Percentiles rank a stretch among this genome's conserved stretches.
These are phyloP conservation scores for Oenanthe javanica DNA, from an alignment of 140 eudicot genomes.

Conservation along the genomic window DNA sequence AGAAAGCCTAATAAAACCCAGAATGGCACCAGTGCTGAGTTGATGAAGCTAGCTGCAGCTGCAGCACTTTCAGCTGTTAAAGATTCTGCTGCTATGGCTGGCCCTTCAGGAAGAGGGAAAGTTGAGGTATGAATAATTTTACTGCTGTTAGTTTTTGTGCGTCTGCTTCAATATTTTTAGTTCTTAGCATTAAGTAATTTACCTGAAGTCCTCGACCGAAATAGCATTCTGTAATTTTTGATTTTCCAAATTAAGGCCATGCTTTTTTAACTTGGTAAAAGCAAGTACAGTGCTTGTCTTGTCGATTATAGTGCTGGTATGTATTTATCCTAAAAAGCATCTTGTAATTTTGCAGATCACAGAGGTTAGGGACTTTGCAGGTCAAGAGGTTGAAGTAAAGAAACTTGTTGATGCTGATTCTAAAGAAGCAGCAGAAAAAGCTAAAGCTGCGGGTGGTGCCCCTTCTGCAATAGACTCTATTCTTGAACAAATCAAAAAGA, in stretches of 20 bases:
- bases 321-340: background rate
- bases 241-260: background rate
- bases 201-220: background rate
- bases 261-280: background rate
- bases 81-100: conserved; percentile 58
- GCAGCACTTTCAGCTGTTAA: conserved; percentile 93
- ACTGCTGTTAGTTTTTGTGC: background rate
- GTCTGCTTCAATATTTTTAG: background rate
- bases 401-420: conserved; percentile 67
- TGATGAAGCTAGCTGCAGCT: conserved; percentile 82
- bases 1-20: conserved; percentile 24
- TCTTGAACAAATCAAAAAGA: conserved; percentile 91
- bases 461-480: conserved; percentile 84
- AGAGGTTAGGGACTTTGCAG: conserved; percentile 91
- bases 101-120: conserved; percentile 61
- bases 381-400: conserved; percentile 75
- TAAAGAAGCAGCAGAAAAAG: conserved; percentile 62
- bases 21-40: conserved; percentile 47
- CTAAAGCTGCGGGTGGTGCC: conserved; percentile 38
- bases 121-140: conserved; percentile 46
- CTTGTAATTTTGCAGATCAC: conserved; percentile 34
- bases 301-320: background rate
- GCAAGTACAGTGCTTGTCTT: background rate
- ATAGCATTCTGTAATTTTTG: background rate
- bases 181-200: background rate